Evolutionary conservation across 1,284 basidiomycete species (phyloP).

Genomic region (Austroboletus olivaceoglutinosus): DNA sequence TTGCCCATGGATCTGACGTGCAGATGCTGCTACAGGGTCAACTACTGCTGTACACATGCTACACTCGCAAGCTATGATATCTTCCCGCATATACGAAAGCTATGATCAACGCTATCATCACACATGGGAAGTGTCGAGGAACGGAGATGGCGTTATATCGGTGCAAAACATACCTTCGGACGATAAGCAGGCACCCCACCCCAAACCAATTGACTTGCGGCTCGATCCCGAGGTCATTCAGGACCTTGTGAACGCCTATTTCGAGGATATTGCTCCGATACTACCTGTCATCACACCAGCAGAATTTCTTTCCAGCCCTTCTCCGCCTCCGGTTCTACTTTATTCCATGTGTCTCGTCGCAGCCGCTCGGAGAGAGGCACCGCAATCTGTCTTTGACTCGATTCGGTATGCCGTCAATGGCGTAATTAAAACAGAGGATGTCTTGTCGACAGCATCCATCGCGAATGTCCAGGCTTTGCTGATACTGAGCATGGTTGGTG

Average conservation of each 20-base stretch:
- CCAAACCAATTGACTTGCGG: slow-evolving; percentile 63
- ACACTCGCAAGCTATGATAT: slow-evolving; percentile 85
- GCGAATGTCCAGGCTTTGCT: slow-evolving; percentile 89
- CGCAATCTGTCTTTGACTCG: slow-evolving; percentile 79
- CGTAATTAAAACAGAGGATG: slow-evolving; percentile 86
- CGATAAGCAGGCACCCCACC: slow-evolving; percentile 51
- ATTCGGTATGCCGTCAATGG: slow-evolving; percentile 83
- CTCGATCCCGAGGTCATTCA: slow-evolving; percentile 80
- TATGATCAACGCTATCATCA: slow-evolving; percentile 86
- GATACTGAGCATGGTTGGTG: slow-evolving; percentile 77
- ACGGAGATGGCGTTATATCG: slow-evolving; percentile 86
- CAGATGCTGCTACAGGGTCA: slow-evolving; percentile 52
- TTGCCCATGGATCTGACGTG: slow-evolving; percentile 8
- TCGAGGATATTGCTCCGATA: slow-evolving; percentile 79
- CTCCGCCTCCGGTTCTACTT: slow-evolving; percentile 78
- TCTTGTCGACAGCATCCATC: slow-evolving; percentile 82
- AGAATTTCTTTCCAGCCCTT: slow-evolving; percentile 78
- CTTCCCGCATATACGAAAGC: slow-evolving; percentile 77
- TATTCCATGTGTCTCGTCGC: slow-evolving; percentile 93
- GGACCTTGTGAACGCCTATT: slow-evolving; percentile 87
- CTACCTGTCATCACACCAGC: slow-evolving; percentile 84
- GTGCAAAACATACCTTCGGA: slow-evolving; percentile 66
- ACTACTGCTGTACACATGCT: slow-evolving; percentile 85
- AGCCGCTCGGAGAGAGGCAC: slow-evolving; percentile 80
- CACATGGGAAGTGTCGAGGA: slow-evolving; percentile 77